Conservation (phyloP, 2,329 filamentous ascomycete genomes). For the Sporothrix phasma region DNA sequence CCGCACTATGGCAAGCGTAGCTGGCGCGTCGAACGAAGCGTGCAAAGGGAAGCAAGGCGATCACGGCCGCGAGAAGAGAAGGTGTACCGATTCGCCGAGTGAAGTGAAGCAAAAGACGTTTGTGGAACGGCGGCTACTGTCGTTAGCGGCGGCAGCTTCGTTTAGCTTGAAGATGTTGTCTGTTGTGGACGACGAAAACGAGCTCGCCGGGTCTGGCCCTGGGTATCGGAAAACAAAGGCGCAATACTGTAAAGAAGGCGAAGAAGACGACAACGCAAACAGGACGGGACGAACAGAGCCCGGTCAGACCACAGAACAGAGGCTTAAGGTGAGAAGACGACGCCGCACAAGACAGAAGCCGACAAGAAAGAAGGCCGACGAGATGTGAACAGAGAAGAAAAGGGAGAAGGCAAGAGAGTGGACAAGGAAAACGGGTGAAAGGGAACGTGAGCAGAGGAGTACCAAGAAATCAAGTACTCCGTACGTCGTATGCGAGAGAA, state of each 20-base stretch:
- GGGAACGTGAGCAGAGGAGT: conserved; percentile 3
- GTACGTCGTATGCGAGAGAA: conserved; percentile 5
- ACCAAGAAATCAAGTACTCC: neutral
- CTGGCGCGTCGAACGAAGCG: neutral
- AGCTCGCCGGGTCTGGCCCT: neutral
- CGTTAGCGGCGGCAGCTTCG: conserved; percentile 3
- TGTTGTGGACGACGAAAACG: neutral
- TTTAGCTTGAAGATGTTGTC: neutral
- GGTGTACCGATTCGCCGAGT: neutral
- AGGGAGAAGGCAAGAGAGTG: neutral
- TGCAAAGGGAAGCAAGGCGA: neutral
- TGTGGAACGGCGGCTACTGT: neutral
- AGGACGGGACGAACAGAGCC: neutral
- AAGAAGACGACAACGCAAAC: neutral
- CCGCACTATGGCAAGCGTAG: neutral
- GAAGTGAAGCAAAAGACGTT: neutral
- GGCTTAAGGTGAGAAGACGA: neutral
- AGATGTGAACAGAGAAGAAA: conserved; percentile 1
- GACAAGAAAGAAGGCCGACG: neutral
- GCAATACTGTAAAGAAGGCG: neutral
- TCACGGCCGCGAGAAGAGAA: neutral
- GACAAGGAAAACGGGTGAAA: neutral
- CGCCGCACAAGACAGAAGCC: neutral
- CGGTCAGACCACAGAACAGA: neutral
- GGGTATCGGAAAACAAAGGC: neutral